Percentiles rank a stretch among this genome's conserved stretches.
Conservation (phyloP, 140 eudicot genomes). For the Erigeron philadelphicus region DNA sequence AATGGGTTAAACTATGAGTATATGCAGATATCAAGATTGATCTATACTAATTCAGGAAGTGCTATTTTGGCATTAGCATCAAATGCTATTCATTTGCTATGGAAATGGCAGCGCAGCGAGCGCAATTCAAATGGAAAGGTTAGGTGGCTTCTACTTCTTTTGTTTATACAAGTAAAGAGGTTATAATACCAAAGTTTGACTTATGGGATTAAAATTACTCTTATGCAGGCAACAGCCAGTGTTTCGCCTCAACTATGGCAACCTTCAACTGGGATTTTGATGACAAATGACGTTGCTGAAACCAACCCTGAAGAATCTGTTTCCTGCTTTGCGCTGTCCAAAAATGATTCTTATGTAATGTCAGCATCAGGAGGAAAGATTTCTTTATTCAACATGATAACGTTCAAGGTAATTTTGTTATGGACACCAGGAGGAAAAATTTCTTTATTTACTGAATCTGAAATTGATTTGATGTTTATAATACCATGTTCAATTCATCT, state of each 20-base stretch:
- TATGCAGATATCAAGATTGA: slow-evolving; percentile 47
- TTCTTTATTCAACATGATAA: slow-evolving; percentile 52
- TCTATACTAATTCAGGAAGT: slow-evolving; percentile 50
- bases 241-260: slow-evolving; percentile 55
- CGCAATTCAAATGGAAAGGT: slow-evolving; percentile 48
- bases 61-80: slow-evolving; percentile 57
- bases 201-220: neutral
- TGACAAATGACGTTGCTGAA: slow-evolving; percentile 43
- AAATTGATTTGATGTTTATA: slow-evolving; percentile 1
- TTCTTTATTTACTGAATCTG: slow-evolving; percentile 34
- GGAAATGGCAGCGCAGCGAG: slow-evolving; percentile 65
- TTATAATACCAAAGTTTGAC: neutral
- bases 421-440: slow-evolving; percentile 47
- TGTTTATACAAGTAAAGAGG: neutral
- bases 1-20: neutral
- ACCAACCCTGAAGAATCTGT: slow-evolving; percentile 43
- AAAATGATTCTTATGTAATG: slow-evolving; percentile 54
- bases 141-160: slow-evolving; percentile 11
- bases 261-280: slow-evolving; percentile 49
- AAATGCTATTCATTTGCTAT: slow-evolving; percentile 49
- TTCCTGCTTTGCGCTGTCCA: slow-evolving; percentile 55
- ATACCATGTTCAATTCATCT: slow-evolving; percentile 9
- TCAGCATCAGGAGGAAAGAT: slow-evolving; percentile 59
- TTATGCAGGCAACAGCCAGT: slow-evolving; percentile 41
- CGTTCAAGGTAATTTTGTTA: slow-evolving; percentile 42